A percentile compares a stretch with the other conserved stretches of the same genome.
Conservation (phyloP, 2,329 filamentous ascomycete species). For the Tolypocladium album region DNA sequence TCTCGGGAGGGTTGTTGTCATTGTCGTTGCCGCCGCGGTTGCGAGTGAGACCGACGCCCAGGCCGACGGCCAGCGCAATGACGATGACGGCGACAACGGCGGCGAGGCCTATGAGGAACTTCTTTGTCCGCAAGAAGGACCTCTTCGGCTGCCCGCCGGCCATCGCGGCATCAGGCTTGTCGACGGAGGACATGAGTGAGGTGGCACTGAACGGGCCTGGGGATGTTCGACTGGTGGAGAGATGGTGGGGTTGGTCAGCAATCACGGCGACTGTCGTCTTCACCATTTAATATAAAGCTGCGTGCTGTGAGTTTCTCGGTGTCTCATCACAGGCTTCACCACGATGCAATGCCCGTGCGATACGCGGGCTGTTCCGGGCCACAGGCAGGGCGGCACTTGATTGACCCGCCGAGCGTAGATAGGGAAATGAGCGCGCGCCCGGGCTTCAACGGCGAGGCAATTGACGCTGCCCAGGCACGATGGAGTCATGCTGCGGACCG, state of each 20-base stretch:
- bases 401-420: neutral
- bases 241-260: neutral
- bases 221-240: neutral
- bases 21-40: slow-evolving; percentile 9
- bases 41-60: slow-evolving; percentile 42
- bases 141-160: neutral
- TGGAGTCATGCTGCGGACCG: neutral
- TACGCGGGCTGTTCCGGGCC: neutral
- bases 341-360: neutral
- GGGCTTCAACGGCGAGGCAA: neutral
- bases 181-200: slow-evolving; percentile 14
- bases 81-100: slow-evolving; percentile 14
- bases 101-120: slow-evolving; percentile 14
- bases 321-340: neutral
- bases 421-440: neutral
- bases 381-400: neutral
- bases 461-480: neutral
- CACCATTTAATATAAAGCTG: neutral
- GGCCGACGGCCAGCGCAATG: slow-evolving; percentile 39
- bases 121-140: slow-evolving; percentile 8
- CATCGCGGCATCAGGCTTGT: neutral
- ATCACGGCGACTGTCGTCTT: neutral
- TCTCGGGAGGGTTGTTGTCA: slow-evolving; percentile 3
- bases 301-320: neutral
- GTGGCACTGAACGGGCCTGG: neutral